phyloP scores from a whole-genome alignment of 31 red algal genomes.

The Endocladia muricata region DNA sequence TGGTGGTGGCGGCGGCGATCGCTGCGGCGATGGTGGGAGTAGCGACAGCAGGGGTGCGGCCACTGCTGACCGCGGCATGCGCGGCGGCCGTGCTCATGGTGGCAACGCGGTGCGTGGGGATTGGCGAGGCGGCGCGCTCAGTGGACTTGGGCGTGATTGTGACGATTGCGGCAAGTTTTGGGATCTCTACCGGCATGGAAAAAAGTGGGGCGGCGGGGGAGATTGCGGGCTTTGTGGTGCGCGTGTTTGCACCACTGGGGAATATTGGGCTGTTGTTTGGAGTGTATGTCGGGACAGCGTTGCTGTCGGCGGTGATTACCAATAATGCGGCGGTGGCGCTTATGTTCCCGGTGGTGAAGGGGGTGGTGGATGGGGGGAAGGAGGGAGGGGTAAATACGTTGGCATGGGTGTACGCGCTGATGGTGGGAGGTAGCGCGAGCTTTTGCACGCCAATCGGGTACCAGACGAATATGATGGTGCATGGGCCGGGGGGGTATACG shows the following conservation, averaged over 20 bases:
- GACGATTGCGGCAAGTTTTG: constrained; percentile 85
- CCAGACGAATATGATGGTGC: constrained; percentile 91
- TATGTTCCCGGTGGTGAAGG: constrained; percentile 69
- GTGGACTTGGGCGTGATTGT: constrained; percentile 74
- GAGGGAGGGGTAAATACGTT: neutral
- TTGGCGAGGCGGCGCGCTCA: constrained; percentile 48
- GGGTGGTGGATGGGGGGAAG: constrained; percentile 26
- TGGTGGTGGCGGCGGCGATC: constrained; percentile 54
- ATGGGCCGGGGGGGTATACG: constrained; percentile 81
- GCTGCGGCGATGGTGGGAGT: constrained; percentile 68
- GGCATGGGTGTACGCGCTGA: constrained; percentile 76
- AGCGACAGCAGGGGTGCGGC: constrained; percentile 40
- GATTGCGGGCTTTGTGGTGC: constrained; percentile 73
- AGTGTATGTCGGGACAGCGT: constrained; percentile 77
- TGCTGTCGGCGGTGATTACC: constrained; percentile 76
- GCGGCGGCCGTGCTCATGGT: constrained; percentile 66
- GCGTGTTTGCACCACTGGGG: constrained; percentile 49
- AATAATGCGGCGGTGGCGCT: constrained; percentile 84
- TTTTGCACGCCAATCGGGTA: constrained; percentile 90
- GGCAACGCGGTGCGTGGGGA: constrained; percentile 58
- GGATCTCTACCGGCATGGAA: constrained; percentile 66
- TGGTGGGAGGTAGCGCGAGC: constrained; percentile 76
- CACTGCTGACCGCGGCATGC: constrained; percentile 66
- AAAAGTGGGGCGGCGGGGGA: constrained; percentile 70
- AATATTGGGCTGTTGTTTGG: constrained; percentile 70